Base-by-base conservation (phyloP, 805 yeast genomes). In the Blastobotrys americana region DNA sequence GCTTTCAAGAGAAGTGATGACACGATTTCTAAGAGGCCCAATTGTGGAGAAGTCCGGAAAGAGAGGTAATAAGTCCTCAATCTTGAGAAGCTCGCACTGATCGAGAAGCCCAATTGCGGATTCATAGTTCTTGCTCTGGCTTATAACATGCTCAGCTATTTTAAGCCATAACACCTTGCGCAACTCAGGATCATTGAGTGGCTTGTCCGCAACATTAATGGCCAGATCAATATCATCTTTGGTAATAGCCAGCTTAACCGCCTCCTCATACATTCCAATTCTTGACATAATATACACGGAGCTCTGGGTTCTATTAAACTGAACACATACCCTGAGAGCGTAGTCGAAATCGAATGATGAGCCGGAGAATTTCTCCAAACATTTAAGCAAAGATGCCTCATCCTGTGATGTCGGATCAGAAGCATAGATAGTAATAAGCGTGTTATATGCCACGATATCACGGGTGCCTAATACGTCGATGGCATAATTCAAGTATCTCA, bases 21-120 rank as follows among this genome's bases (percentile, higher is more conserved):
- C 76, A 53, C 88, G 95, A 39, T 83, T 84, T 52, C 87, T 86
- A 56, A 93, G 76, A 48, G 83, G 80, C 51, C 85, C 93, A 40
- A 93, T 80, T 21, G 85, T 78, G 0, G 84, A 75, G 46, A 84
- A 78, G 53, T 87, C 89, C 0, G 97, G 96, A 51, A 93, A 81
- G 25, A 86, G 66, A 1, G 94, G 94, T 41, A 93, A 64, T 34
- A 93, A 58, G 55, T 93, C 97, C 50, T 84, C 88, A 37, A 93
- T 79, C 2, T 80, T 74, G 25, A 69, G 58, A 27, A 63, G 46
- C 18, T 61, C 64, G 31, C 65, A 59, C 25, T 50, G 45, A 18
- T 55, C 53, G 27, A 59, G 46, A 13, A 61, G 49, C 20, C 50
- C 54, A 5, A 57, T 50, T 3, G 67, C 67, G 25, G 56, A 53